Percentiles rank a stretch among this genome's conserved stretches.
Evolutionary conservation across 2,329 filamentous ascomycete species (phyloP).

Genomic region (Drechslerella coelobrocha): DNA sequence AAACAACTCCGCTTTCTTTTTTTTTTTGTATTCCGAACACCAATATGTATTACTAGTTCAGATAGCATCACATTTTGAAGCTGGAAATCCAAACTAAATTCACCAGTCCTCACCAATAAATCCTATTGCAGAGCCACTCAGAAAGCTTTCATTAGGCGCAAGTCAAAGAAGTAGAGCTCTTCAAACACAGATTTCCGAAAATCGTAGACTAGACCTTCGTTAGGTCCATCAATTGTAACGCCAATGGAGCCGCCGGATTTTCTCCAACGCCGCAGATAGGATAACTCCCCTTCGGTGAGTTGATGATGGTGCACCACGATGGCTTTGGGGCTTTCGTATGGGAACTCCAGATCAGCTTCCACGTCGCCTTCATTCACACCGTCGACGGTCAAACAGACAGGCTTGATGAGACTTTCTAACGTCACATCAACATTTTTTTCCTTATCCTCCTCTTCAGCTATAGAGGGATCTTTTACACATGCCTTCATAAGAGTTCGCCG

Average conservation of each 20-base stretch:
- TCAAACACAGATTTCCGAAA: constrained; percentile 45
- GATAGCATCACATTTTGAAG: neutral
- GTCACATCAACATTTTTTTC: neutral
- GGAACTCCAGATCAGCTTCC: constrained; percentile 17
- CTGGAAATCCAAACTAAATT: too few species aligned
- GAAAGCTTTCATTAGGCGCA: constrained; percentile 14
- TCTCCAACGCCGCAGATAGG: constrained; percentile 35
- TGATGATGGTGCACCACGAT: constrained; percentile 14
- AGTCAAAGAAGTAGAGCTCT: constrained; percentile 44
- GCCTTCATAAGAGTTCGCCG: constrained; percentile 15
- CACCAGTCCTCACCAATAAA: neutral
- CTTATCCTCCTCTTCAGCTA: neutral
- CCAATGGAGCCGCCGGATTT: constrained; percentile 28
- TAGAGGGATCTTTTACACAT: constrained; percentile 7
- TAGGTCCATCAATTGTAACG: constrained; percentile 22
- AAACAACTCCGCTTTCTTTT: neutral
- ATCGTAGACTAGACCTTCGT: constrained; percentile 30
- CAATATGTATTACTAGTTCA: neutral
- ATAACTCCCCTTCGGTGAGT: constrained; percentile 16
- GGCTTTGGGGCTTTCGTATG: constrained; percentile 20
- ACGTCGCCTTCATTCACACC: constrained; percentile 13
- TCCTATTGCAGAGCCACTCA: neutral
- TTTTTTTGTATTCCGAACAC: neutral
- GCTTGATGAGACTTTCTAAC: constrained; percentile 13
- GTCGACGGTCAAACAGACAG: constrained; percentile 20